Conservation (phyloP, 768 basidiomycete genomes). For the Infundibulicybe gibba region DNA sequence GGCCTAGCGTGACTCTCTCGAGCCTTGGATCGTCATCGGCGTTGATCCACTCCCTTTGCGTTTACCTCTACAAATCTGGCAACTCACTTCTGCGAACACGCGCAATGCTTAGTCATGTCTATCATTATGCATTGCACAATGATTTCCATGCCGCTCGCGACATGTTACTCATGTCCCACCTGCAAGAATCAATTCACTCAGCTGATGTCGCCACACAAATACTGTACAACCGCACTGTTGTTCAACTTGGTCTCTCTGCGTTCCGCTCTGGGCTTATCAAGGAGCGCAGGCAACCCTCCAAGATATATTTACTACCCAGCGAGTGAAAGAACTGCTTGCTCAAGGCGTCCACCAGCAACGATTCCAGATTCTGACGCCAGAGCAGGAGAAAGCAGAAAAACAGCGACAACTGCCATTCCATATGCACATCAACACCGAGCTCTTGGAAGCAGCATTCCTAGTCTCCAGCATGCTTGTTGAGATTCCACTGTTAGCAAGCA, state of each 20-base stretch:
- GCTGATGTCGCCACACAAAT: conserved; percentile 98
- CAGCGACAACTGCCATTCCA: conserved; percentile 97
- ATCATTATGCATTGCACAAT: conserved; percentile 94
- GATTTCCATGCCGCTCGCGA: conserved; percentile 96
- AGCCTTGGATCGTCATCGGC: conserved; percentile 55
- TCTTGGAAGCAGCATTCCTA: conserved; percentile 95
- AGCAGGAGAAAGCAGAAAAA: conserved; percentile 97
- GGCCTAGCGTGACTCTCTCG: conserved; percentile 59
- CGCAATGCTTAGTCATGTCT: conserved; percentile 97
- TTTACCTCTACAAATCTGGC: conserved; percentile 89
- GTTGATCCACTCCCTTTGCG: conserved; percentile 88
- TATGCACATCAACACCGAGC: conserved; percentile 98
- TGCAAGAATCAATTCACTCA: conserved; percentile 94
- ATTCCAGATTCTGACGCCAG: conserved; percentile 82
- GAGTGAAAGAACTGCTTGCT: conserved; percentile 95
- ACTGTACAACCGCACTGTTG: conserved; percentile 95
- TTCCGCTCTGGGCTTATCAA: conserved; percentile 94
- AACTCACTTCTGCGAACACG: conserved; percentile 92
- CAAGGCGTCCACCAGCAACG: conserved; percentile 95
- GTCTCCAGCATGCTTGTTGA: conserved; percentile 99
- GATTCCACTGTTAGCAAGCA: conserved; percentile 91
- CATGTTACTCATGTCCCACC: conserved; percentile 98
- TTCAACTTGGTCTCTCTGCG: conserved; percentile 95
- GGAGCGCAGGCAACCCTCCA: conserved; percentile 90
- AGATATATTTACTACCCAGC: conserved; percentile 95